Conservation (phyloP, 1,139 yeast species). For the Hyphopichia burtonii region DNA sequence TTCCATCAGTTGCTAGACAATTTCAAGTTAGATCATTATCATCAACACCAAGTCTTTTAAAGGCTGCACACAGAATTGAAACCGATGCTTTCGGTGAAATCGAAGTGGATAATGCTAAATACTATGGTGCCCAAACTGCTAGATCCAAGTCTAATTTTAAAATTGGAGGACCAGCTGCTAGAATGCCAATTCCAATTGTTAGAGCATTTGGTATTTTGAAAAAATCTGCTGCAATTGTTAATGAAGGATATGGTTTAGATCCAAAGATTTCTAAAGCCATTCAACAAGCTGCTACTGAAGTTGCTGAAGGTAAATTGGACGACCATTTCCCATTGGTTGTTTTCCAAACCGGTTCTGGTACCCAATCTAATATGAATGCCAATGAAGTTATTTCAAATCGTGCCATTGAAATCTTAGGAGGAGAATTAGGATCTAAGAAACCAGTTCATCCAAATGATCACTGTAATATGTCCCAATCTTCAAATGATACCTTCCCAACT, state of each 20-base stretch:
- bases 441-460: slow-evolving; percentile 97
- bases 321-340: slow-evolving; percentile 94
- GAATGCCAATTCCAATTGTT: slow-evolving; percentile 83
- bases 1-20: slow-evolving; percentile 14
- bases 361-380: slow-evolving; percentile 95
- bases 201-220: slow-evolving; percentile 85
- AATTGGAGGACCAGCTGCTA: slow-evolving; percentile 67
- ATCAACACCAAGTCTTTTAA: slow-evolving; percentile 21
- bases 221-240: slow-evolving; percentile 87
- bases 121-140: slow-evolving; percentile 97
- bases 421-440: slow-evolving; percentile 75
- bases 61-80: slow-evolving; percentile 57
- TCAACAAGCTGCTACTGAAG: slow-evolving; percentile 87
- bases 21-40: slow-evolving; percentile 28
- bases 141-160: slow-evolving; percentile 83
- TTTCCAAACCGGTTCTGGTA: slow-evolving; percentile 95
- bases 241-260: slow-evolving; percentile 75
- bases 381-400: slow-evolving; percentile 94
- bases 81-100: slow-evolving; percentile 92
- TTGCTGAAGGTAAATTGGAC: slow-evolving; percentile 75
- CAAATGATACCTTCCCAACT: slow-evolving; percentile 94
- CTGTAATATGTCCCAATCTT: slow-evolving; percentile 92
- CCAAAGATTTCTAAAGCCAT: slow-evolving; percentile 75
- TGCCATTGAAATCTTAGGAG: slow-evolving; percentile 89
- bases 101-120: slow-evolving; percentile 72